phyloP scores from a whole-genome alignment of 257 asterid species.

The Fraxinus quadrangulata region DNA sequence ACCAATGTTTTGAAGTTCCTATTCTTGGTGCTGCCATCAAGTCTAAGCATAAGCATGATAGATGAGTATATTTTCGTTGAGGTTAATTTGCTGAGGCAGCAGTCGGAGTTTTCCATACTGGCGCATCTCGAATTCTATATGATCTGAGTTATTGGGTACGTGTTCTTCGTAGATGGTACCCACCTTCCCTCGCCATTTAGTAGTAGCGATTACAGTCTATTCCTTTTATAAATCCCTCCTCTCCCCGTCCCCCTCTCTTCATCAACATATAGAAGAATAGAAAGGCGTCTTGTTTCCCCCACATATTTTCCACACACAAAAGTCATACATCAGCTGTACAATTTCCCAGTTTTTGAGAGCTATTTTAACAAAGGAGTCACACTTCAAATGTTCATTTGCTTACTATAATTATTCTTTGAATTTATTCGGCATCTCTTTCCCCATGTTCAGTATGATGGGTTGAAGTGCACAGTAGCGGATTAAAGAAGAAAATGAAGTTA shows the following conservation, averaged over 20 bases:
- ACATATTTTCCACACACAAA: too few relatives aligned
- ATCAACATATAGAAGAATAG: background rate
- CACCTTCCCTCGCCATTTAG: background rate
- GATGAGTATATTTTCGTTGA: background rate
- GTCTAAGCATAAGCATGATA: background rate
- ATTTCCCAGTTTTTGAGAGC: background rate
- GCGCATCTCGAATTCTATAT: constrained; percentile 31
- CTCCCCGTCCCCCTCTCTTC: background rate
- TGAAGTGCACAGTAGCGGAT: too few relatives aligned
- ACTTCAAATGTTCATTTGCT: background rate
- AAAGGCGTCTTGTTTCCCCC: background rate
- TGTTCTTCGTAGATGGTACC: constrained; percentile 25
- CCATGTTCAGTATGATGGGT: too few relatives aligned
- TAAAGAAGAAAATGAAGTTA: too few relatives aligned
- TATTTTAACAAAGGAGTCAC: background rate
- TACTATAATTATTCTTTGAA: background rate
- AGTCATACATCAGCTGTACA: background rate
- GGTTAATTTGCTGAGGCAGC: background rate
- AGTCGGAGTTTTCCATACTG: background rate
- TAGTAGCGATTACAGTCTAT: background rate
- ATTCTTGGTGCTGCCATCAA: constrained; percentile 10
- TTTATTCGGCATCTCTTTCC: background rate
- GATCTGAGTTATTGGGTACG: background rate
- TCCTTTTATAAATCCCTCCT: background rate
- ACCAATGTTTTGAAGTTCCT: constrained; percentile 25